Evolutionary conservation across 2,329 filamentous ascomycete species (phyloP), one percentile per base, ranked within the genome.

Genomic region (Pseudocercospora macadamiae): DNA sequence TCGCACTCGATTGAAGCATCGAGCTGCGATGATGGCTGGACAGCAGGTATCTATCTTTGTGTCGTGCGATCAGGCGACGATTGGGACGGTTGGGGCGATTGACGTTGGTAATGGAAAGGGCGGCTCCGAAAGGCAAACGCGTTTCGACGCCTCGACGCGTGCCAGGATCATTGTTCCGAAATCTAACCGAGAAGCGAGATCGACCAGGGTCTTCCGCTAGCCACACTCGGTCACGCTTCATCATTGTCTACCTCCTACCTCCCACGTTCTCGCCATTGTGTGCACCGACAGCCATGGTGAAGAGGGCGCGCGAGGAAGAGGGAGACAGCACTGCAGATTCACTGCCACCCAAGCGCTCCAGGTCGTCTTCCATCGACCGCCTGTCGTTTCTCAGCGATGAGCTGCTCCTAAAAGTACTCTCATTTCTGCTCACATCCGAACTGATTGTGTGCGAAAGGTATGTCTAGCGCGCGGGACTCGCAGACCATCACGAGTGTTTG

Each of bases 381-480:
- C 74, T 97, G 14, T 90, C 90, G 5, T 77, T 75, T 7, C 81
- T 97, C 52, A 96, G 92, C 62, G 90, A 96, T 73, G 95, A 99
- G 75, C 81, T 97, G 30, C 82, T 96, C 28, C 78, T 97, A 56
- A 89, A 92, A 66, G 89, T 97, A 60, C 80, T 97, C 32, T 89
- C 89, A 3, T 89, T 86, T 71, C 81, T 96, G n/a, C 78, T 89
- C 2, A 83, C 90, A 26, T 77, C 82, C 6, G 83, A 88, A 25
- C 83, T 97, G 7, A 80, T 91, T 54, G 77, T 79, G 53, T 86
- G 83, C 66, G 83, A 87, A 73, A 81, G 82, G 84, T 86, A 76
- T 57, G 71, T 62, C 49, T 1, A 25, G 14, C 21, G 8, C n/a
- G 2, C 14, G 14, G 25, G 28, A 8, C 5, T 10, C 26, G 5